Base-by-base conservation (phyloP, 768 basidiomycete genomes). In the Clitopilus passeckerianus region DNA sequence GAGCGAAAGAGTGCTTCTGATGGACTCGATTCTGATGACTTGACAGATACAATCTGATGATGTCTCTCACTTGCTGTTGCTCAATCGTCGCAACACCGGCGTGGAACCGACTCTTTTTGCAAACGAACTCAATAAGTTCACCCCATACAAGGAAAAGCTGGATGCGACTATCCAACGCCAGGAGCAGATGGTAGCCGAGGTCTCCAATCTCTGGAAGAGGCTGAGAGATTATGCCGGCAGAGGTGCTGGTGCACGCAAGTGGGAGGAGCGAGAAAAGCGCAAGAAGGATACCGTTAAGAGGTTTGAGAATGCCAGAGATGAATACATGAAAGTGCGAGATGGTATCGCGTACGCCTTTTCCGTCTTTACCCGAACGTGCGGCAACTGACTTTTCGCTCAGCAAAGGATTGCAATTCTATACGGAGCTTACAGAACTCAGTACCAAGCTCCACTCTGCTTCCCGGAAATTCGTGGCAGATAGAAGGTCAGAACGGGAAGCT, bases 121-220 rank as follows among this genome's bases (percentile, higher is more conserved):
- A 0, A 83, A 89, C 8, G 95, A 98, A 70, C 82, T 98, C 20
- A 96, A 98, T 74, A 99, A 98, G 72, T 98, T 98, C 77, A 81
- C 85, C 20, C 93, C 95, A 0, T 95, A 91, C 67, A 94, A 97
- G 67, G 86, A 90, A 43, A 86, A 93, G 0, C 75, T 98, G 1
- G 75, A 84, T 5, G 81, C 89, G 2, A 93, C 93, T 0, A 81
- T 94, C 0, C 85, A 87, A 59, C 86, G 90, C 33, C 92, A 97
- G 64, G 84, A 89, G 57, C 71, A 79, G 8, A 80, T 85, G 1
- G 66, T 98, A 22, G 81, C 92, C 60, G 93, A 97, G 63, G 75
- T 97, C 8, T 78, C 83, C 10, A 71, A 77, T n/a, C 70, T 90
- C 10, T 93, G 91, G 86, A 89, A 88, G 59, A 73, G 74, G 7